Percentiles rank a stretch among this genome's conserved stretches.
phyloP scores from a whole-genome alignment of 257 asterid genomes.

The Fraxinus americana region DNA sequence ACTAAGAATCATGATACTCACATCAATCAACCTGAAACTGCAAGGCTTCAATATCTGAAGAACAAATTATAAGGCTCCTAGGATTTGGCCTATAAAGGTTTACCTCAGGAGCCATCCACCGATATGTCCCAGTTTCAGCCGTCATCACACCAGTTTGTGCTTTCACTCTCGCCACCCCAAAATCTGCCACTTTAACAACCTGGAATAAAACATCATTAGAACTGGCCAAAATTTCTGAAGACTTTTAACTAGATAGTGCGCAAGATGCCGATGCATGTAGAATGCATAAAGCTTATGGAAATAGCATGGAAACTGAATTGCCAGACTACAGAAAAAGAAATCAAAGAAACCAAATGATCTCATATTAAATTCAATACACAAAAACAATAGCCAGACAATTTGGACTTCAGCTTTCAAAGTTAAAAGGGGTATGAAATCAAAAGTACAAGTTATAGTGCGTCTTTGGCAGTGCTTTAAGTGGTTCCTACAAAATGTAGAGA shows the following conservation, averaged over 20 bases:
- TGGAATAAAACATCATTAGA: constrained; percentile 30
- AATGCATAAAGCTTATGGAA: background rate
- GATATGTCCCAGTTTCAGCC: constrained; percentile 96
- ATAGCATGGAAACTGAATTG: constrained; percentile 19
- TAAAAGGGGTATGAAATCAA: background rate
- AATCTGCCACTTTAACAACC: constrained; percentile 98
- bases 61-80: background rate
- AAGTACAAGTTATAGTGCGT: background rate
- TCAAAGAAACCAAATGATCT: constrained; percentile 9
- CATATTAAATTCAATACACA: constrained; percentile 2
- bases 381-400: background rate
- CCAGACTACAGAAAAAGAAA: background rate
- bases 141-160: constrained; percentile 98
- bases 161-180: constrained; percentile 99
- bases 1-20: background rate
- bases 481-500: background rate
- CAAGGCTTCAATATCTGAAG: background rate
- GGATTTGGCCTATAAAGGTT: constrained; percentile 2
- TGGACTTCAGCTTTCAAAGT: background rate
- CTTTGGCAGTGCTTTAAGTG: background rate
- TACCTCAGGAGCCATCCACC: constrained; percentile 84
- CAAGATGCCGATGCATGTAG: too few relatives aligned
- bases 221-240: constrained; percentile 22
- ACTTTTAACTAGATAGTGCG: background rate
- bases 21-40: background rate